phyloP scores from a whole-genome alignment of 768 basidiomycete species.

The Lactarius evosmus region DNA sequence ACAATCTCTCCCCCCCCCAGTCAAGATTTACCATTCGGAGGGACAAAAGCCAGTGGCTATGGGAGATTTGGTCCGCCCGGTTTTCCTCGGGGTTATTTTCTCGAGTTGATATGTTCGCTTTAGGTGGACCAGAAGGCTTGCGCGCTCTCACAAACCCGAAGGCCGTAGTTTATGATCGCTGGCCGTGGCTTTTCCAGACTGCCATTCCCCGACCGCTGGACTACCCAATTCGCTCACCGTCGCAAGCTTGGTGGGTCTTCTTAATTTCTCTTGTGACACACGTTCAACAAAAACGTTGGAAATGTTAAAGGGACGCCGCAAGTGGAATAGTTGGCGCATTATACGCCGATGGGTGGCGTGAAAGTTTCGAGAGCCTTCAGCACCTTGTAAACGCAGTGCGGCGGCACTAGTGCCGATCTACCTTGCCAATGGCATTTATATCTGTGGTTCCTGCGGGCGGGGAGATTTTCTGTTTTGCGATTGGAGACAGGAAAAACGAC shows the following conservation, averaged over 20 bases:
- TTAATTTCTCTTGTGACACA: constrained; percentile 4
- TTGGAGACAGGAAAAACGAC: neutral
- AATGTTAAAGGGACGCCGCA: constrained; percentile 45
- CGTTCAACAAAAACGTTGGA: neutral
- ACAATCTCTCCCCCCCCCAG: constrained; percentile 40
- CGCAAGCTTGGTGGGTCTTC: constrained; percentile 64
- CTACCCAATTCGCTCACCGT: constrained; percentile 76
- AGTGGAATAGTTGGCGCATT: constrained; percentile 47
- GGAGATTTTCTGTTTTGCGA: constrained; percentile 9
- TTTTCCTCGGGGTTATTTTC: constrained; percentile 12
- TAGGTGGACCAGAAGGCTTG: constrained; percentile 92
- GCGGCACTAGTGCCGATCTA: constrained; percentile 20
- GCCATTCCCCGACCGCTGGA: constrained; percentile 81
- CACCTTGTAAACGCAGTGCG: constrained; percentile 41
- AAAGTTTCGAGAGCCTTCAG: constrained; percentile 41
- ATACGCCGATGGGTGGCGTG: constrained; percentile 49
- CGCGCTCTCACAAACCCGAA: constrained; percentile 86
- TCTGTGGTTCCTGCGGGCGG: constrained; percentile 19
- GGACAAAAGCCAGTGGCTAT: constrained; percentile 86
- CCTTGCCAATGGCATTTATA: neutral
- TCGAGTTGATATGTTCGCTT: constrained; percentile 14
- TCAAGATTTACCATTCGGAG: constrained; percentile 95
- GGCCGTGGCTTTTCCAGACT: constrained; percentile 81
- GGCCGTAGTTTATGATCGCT: constrained; percentile 81
- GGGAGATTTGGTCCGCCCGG: constrained; percentile 75